Base-by-base conservation (phyloP, 805 yeast genomes). In the Pichia exigua region DNA sequence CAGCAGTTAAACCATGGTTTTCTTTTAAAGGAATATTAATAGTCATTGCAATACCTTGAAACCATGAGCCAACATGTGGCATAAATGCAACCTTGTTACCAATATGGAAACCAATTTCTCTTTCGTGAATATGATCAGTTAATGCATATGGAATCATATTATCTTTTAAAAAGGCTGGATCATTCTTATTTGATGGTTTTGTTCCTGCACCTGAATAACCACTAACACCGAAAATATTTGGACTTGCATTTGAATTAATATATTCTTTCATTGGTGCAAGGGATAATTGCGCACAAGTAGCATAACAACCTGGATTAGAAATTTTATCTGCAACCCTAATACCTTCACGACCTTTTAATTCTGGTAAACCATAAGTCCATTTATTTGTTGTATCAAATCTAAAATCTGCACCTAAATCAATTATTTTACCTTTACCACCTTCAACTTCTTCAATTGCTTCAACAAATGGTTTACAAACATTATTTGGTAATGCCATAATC, bases 181-280 rank as follows among this genome's bases (percentile, higher is more conserved):
- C 97, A 66, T 94, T 94, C 73, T 91, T 90, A 55, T 96, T 96
- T 15, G 96, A 87, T 53, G 99, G 99, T 72, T 95, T 94, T 40
- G 99, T 91, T 58, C 99, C 99, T 12, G 99, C 99, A 54, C 99
- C 99, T 13, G 99, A 94, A 68, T 92, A 94, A 47, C 99, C 99
- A 46, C 97, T 88, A 35, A 94, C 94, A 65, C 99, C 99, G 66
- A 94, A 94, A 13, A 92, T 76, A 4, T 89, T 74, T 48, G 99
- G 98, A 28, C 77, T 73, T 38, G 94, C 94, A 15, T 73, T 70
- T 42, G 82, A 74, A 28, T 48, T 50, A 28, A 54, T 49, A 62
- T 79, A 79, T 46, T 82, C 80, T n/a, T 77, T 70, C 61, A 94
- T 73, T 38, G 99, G 99, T 46, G 92, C 83, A 65, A 94, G 83